Evolutionary conservation across 2,329 filamentous ascomycete species (phyloP).

Genomic region (Clarireedia paspali): DNA sequence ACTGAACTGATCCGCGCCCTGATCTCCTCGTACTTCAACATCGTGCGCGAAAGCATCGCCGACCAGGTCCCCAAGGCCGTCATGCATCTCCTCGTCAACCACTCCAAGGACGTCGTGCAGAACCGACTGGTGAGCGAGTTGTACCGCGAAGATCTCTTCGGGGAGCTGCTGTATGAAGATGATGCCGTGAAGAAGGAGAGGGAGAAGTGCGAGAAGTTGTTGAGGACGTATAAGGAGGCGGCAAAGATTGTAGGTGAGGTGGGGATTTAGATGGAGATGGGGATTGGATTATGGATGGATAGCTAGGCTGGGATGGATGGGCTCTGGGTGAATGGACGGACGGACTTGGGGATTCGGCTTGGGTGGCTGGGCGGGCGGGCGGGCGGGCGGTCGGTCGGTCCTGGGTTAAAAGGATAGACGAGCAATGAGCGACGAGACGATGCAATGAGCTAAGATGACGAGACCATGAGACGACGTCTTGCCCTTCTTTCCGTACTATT

Average conservation of each 20-base stretch:
- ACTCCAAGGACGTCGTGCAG: conserved; percentile 96
- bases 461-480: too few relatives aligned
- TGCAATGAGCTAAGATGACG: too few relatives aligned
- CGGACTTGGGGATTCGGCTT: neutral
- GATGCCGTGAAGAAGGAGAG: conserved; percentile 95
- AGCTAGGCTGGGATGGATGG: neutral
- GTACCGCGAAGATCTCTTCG: conserved; percentile 86
- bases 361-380: neutral
- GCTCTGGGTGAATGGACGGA: neutral
- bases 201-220: conserved; percentile 95
- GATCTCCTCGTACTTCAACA: conserved; percentile 98
- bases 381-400: too few relatives aligned
- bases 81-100: conserved; percentile 97
- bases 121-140: conserved; percentile 93
- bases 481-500: too few relatives aligned
- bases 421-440: too few relatives aligned
- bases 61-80: conserved; percentile 98
- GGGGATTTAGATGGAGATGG: conserved; percentile 43
- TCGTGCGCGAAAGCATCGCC: conserved; percentile 95
- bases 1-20: conserved; percentile 94
- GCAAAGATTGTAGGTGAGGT: conserved; percentile 98
- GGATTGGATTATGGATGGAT: neutral
- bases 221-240: conserved; percentile 93
- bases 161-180: conserved; percentile 93
- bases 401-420: too few relatives aligned